Conservation (phyloP, 2,329 filamentous ascomycete genomes). For the Colletotrichum sp. region DNA sequence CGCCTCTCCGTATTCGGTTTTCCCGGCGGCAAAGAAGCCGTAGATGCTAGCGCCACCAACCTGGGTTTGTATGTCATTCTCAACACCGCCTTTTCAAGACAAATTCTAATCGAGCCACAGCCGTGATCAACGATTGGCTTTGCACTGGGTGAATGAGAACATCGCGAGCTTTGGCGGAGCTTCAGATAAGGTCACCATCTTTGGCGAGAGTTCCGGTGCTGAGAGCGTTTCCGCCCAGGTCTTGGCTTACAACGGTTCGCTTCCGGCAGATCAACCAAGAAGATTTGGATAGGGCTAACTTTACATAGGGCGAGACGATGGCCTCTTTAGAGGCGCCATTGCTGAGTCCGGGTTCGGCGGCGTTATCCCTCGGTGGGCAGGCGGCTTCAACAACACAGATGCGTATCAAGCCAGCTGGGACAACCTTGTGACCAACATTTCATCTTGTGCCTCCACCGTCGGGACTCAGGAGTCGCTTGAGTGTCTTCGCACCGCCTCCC, state of each 20-base stretch:
- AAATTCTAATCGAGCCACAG: neutral
- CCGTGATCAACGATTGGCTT: slow-evolving; percentile 50
- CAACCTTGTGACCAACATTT: slow-evolving; percentile 28
- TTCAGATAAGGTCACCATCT: slow-evolving; percentile 51
- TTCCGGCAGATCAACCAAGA: neutral
- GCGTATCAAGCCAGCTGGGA: slow-evolving; percentile 32
- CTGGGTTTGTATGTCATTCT: slow-evolving; percentile 40
- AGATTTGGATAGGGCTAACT: neutral
- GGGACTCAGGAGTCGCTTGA: slow-evolving; percentile 27
- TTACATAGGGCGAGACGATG: slow-evolving; percentile 45
- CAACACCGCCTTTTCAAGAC: neutral
- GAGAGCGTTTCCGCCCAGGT: slow-evolving; percentile 51
- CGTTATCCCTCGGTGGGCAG: slow-evolving; percentile 30
- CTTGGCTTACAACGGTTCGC: slow-evolving; percentile 50
- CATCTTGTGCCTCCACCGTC: slow-evolving; percentile 29
- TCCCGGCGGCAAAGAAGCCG: slow-evolving; percentile 44
- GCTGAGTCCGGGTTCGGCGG: slow-evolving; percentile 51
- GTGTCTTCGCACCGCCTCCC: slow-evolving; percentile 30
- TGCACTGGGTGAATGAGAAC: slow-evolving; percentile 53
- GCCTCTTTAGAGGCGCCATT: slow-evolving; percentile 56
- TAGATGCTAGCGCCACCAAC: slow-evolving; percentile 49
- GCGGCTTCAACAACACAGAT: slow-evolving; percentile 32
- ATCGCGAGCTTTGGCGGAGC: slow-evolving; percentile 51
- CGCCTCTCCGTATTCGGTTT: slow-evolving; percentile 54
- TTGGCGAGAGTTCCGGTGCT: slow-evolving; percentile 56